Percentiles rank a stretch among this genome's conserved stretches.
These are phyloP conservation scores for Melocanna baccifera DNA, from an alignment of 176 grass and related monocot genomes.

Conservation along the genomic window DNA sequence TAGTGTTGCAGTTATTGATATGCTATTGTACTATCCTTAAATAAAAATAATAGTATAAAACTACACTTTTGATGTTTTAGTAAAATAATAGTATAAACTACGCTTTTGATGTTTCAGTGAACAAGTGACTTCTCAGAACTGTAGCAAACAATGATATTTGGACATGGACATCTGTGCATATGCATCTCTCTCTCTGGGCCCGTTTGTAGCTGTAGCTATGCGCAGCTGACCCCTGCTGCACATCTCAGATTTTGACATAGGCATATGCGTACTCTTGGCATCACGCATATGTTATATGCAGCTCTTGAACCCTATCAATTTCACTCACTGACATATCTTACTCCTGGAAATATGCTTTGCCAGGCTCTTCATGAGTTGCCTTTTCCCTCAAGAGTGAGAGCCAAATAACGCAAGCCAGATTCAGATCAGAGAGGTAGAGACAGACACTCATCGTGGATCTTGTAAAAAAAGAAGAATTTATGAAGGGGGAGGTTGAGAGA, in stretches of 20 bases:
- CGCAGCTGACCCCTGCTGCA: background rate
- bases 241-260: conserved; percentile 15
- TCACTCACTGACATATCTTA: conserved; percentile 41
- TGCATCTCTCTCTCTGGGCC: background rate
- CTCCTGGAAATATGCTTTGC: conserved; percentile 46
- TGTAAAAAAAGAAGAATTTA: conserved; percentile 35
- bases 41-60: background rate
- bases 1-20: background rate
- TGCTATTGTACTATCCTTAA: background rate
- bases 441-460: conserved; percentile 8
- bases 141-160: background rate
- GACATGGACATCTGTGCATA: background rate
- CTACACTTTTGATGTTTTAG: too few species aligned
- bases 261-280: conserved; percentile 7
- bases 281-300: conserved; percentile 18
- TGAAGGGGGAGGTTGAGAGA: conserved; percentile 1
- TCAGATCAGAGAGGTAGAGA: background rate
- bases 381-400: conserved; percentile 43
- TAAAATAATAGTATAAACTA: background rate
- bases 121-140: background rate
- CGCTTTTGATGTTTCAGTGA: background rate
- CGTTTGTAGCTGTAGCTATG: conserved; percentile 2
- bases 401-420: conserved; percentile 56
- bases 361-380: conserved; percentile 40
- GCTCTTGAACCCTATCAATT: conserved; percentile 20